Percentiles rank a stretch among this genome's conserved stretches.
These are phyloP conservation scores for Suhomyces emberorum DNA, from an alignment of 805 yeast species.

Conservation along the genomic window DNA sequence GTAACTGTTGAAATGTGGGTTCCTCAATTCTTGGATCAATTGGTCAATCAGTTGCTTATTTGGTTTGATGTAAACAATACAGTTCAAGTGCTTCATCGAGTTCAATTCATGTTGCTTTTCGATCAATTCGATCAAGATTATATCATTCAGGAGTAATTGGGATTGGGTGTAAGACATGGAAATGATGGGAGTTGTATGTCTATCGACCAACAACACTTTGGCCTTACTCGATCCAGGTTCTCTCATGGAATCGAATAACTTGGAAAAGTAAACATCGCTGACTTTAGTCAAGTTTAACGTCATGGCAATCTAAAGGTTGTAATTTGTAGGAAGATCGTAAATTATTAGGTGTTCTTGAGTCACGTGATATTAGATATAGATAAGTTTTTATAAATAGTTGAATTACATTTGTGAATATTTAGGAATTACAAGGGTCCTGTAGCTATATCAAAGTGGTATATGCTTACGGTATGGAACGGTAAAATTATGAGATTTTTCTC, in stretches of 20 bases:
- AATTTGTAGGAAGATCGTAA: too few species aligned
- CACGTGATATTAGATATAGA: too few species aligned
- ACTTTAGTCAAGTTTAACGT: conserved; percentile 27
- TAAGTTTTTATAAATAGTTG: too few species aligned
- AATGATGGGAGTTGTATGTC: conserved; percentile 74
- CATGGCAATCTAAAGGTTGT: too few species aligned
- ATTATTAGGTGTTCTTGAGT: too few species aligned
- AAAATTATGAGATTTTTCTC: too few species aligned
- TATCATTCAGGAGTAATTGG: conserved; percentile 72
- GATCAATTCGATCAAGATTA: conserved; percentile 70
- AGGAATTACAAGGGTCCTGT: too few species aligned
- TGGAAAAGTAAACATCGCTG: conserved; percentile 29
- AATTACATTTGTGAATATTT: too few species aligned
- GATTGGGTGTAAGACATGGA: conserved; percentile 92
- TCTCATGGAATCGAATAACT: conserved; percentile 19
- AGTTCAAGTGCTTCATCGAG: conserved; percentile 60
- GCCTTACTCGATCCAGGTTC: conserved; percentile 37
- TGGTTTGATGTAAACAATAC: conserved; percentile 79
- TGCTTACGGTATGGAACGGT: too few species aligned
- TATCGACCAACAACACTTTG: conserved; percentile 75
- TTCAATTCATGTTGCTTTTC: conserved; percentile 64
- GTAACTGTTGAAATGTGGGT: conserved; percentile 79
- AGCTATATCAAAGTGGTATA: too few species aligned
- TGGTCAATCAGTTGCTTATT: conserved; percentile 56
- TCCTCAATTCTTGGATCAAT: conserved; percentile 62